Conservation (phyloP, 116 monocot species). For the Phalaenopsis hybrid region DNA sequence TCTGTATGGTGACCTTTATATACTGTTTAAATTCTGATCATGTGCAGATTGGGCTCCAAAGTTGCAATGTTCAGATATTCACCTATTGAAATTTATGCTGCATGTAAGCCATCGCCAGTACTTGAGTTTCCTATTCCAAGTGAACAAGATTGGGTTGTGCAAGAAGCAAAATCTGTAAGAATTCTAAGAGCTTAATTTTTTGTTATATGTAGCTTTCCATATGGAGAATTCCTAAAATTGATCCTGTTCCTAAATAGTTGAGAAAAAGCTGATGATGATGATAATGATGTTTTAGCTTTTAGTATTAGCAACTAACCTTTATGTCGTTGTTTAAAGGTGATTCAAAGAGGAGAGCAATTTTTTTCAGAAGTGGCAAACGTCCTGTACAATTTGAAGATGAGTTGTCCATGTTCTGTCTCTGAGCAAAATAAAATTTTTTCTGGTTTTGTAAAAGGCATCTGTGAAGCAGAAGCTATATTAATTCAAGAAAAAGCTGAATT, state of each 20-base stretch:
- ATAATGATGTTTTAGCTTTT: not conserved
- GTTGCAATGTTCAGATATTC: constrained; percentile 85
- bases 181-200: not conserved
- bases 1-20: not conserved
- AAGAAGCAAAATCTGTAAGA: constrained; percentile 56
- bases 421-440: constrained; percentile 11
- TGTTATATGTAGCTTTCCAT: not conserved
- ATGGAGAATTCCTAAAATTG: not conserved
- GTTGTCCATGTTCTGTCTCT: constrained; percentile 5
- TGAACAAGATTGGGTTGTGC: constrained; percentile 50
- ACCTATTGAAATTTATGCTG: constrained; percentile 60
- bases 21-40: not conserved
- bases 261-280: not conserved
- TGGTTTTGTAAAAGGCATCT: constrained; percentile 33
- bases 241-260: not conserved
- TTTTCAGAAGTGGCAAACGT: constrained; percentile 57
- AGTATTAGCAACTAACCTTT: constrained; percentile 7
- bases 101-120: constrained; percentile 57
- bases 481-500: constrained; percentile 65
- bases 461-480: constrained; percentile 63
- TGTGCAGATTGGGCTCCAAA: constrained; percentile 55
- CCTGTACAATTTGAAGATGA: constrained; percentile 41
- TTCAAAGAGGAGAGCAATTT: constrained; percentile 33
- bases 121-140: constrained; percentile 45
- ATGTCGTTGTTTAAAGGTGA: constrained; percentile 38